Percentiles rank a stretch among this genome's conserved stretches.
Evolutionary conservation across 164 flowering plant species (phyloP).

Genomic region (Annona cherimola): DNA sequence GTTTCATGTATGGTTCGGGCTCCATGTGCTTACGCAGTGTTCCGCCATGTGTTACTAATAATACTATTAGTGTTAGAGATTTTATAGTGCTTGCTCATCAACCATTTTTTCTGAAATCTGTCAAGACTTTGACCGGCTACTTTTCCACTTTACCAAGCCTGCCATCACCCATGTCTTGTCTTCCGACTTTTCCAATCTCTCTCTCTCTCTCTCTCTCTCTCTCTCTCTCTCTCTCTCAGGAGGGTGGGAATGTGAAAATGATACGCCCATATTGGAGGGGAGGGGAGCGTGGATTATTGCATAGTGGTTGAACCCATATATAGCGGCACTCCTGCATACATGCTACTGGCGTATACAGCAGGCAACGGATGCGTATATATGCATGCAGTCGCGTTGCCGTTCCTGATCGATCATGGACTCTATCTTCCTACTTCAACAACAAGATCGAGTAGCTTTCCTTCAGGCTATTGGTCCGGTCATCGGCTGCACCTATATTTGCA

Average conservation of each 20-base stretch:
- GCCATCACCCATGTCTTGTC: neutral
- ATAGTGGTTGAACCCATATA: neutral
- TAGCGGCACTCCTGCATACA: neutral
- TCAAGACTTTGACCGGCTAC: neutral
- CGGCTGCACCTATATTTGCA: slow-evolving; percentile 58
- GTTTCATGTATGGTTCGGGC: too few relatives aligned
- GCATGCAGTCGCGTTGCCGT: neutral
- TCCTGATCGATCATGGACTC: slow-evolving; percentile 33
- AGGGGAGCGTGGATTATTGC: neutral
- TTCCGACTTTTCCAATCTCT: neutral
- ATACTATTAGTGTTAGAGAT: too few relatives aligned
- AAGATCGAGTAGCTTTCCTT: slow-evolving; percentile 28
- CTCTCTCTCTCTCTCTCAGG: neutral
- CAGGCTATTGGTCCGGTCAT: slow-evolving; percentile 28
- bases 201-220: neutral
- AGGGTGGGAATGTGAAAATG: neutral
- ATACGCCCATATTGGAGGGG: neutral
- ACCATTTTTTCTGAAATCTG: too few relatives aligned
- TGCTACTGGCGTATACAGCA: neutral
- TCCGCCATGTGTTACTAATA: too few relatives aligned
- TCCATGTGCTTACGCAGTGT: too few relatives aligned
- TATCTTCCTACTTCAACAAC: slow-evolving; percentile 33
- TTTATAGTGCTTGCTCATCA: too few relatives aligned
- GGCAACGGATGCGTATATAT: neutral
- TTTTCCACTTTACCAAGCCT: neutral